A percentile compares a stretch with the other conserved stretches of the same genome.
Evolutionary conservation across 768 basidiomycete genomes (phyloP).

Genomic region (Coprinellus micaceus): DNA sequence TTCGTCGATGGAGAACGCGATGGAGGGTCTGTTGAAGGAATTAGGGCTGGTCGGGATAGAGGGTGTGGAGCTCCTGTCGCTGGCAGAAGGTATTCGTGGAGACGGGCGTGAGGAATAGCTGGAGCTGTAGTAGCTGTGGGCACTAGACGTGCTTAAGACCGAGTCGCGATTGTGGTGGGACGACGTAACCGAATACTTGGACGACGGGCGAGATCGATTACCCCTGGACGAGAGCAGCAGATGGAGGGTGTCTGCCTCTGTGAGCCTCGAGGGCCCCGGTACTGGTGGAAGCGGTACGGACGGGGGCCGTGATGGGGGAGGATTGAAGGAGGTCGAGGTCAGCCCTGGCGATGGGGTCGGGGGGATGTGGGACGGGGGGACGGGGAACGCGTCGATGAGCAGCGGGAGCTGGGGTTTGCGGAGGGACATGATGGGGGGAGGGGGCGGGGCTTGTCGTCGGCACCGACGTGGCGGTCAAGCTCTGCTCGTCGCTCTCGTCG

Average conservation of each 20-base stretch:
- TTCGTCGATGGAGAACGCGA: slow-evolving; percentile 27
- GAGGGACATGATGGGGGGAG: not conserved
- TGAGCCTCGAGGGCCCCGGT: slow-evolving; percentile 58
- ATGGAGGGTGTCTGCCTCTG: slow-evolving; percentile 44
- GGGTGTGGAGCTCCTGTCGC: not conserved
- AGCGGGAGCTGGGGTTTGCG: slow-evolving; percentile 19
- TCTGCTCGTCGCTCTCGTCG: not conserved
- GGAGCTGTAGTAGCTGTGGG: slow-evolving; percentile 9
- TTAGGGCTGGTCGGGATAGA: slow-evolving; percentile 7
- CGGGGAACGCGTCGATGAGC: slow-evolving; percentile 40
- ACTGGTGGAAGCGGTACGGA: slow-evolving; percentile 59
- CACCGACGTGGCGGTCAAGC: not conserved
- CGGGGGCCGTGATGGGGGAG: slow-evolving; percentile 59
- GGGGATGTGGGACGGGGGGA: slow-evolving; percentile 41
- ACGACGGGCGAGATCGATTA: slow-evolving; percentile 17
- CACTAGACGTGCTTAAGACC: slow-evolving; percentile 16
- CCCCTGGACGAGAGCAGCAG: slow-evolving; percentile 22
- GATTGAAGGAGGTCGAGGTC: slow-evolving; percentile 40
- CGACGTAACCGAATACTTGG: slow-evolving; percentile 20
- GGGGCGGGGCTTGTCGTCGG: not conserved
- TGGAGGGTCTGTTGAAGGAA: slow-evolving; percentile 19
- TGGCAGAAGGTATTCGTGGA: slow-evolving; percentile 19
- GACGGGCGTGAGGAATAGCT: not conserved
- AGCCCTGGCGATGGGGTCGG: slow-evolving; percentile 20
- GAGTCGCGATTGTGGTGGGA: slow-evolving; percentile 20